Percentiles rank a stretch among this genome's conserved stretches.
Evolutionary conservation across 805 yeast genomes (phyloP).

Genomic region (Teunomyces panamensis): DNA sequence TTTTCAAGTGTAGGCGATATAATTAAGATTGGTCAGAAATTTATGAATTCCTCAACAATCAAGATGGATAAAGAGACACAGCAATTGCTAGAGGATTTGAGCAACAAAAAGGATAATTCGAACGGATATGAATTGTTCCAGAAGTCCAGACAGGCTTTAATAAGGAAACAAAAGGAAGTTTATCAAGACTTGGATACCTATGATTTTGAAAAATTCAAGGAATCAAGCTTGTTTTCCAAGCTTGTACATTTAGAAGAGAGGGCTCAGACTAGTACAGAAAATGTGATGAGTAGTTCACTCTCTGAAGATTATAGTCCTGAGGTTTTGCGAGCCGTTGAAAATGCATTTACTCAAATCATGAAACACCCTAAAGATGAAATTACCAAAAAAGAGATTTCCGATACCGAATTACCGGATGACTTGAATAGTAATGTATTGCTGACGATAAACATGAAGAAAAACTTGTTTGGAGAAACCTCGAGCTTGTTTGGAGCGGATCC

Average conservation of each 20-base stretch:
- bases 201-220: conserved; percentile 58
- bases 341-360: conserved; percentile 63
- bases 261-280: background rate
- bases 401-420: background rate
- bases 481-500: conserved; percentile 26
- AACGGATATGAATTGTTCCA: conserved; percentile 31
- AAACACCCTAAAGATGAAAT: conserved; percentile 14
- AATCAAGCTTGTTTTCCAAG: conserved; percentile 53
- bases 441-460: conserved; percentile 12
- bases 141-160: conserved; percentile 57
- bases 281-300: background rate
- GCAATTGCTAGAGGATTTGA: conserved; percentile 6
- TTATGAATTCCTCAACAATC: background rate
- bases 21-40: conserved; percentile 40
- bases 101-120: conserved; percentile 1
- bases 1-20: conserved; percentile 54
- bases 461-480: conserved; percentile 24
- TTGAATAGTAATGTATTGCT: conserved; percentile 3
- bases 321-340: conserved; percentile 61
- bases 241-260: conserved; percentile 10
- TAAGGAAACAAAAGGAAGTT: conserved; percentile 55
- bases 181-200: conserved; percentile 48
- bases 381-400: background rate
- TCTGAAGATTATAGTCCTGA: conserved; percentile 37
- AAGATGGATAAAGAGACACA: conserved; percentile 5